A percentile compares a stretch with the other conserved stretches of the same genome.
Evolutionary conservation across 2,329 filamentous ascomycete genomes (phyloP).

Genomic region (Neopestalotiopsis sp.): DNA sequence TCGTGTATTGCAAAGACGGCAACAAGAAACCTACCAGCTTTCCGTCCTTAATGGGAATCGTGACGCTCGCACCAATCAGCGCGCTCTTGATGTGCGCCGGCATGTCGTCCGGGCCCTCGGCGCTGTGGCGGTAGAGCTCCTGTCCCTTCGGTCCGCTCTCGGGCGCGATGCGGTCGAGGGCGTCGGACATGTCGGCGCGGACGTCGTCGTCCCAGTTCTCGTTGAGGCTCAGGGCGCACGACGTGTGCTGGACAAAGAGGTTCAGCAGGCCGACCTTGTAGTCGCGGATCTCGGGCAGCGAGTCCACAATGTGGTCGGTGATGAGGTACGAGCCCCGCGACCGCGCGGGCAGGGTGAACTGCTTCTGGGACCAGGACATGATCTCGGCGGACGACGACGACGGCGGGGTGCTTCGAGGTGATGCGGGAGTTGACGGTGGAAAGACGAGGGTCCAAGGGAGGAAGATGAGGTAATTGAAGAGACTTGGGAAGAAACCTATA

Average conservation of each 20-base stretch:
- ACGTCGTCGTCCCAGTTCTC: conserved; percentile 91
- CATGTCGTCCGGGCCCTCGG: conserved; percentile 93
- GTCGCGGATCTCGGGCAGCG: conserved; percentile 78
- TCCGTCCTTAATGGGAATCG: conserved; percentile 88
- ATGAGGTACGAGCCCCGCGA: conserved; percentile 88
- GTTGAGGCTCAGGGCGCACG: conserved; percentile 87
- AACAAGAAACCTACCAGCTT: conserved; percentile 60
- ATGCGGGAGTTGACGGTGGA: conserved; percentile 24
- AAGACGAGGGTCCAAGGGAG: conserved; percentile 50
- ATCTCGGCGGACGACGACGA: conserved; percentile 43
- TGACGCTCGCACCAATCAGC: conserved; percentile 86
- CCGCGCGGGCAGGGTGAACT: conserved; percentile 77
- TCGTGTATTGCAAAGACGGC: too few relatives aligned
- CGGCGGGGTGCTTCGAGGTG: conserved; percentile 17
- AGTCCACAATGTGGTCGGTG: conserved; percentile 73
- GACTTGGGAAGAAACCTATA: conserved; percentile 55
- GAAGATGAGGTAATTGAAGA: conserved; percentile 59
- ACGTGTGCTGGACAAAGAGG: conserved; percentile 95
- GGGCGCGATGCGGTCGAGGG: conserved; percentile 87
- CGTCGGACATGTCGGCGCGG: conserved; percentile 91
- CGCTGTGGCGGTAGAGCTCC: conserved; percentile 82
- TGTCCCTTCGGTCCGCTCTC: conserved; percentile 74
- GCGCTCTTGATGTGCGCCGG: conserved; percentile 94
- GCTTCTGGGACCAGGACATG: conserved; percentile 85
- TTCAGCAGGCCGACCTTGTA: conserved; percentile 89